Evolutionary conservation across 768 basidiomycete genomes (phyloP).

Genomic region (Daedaleopsis sinensis): DNA sequence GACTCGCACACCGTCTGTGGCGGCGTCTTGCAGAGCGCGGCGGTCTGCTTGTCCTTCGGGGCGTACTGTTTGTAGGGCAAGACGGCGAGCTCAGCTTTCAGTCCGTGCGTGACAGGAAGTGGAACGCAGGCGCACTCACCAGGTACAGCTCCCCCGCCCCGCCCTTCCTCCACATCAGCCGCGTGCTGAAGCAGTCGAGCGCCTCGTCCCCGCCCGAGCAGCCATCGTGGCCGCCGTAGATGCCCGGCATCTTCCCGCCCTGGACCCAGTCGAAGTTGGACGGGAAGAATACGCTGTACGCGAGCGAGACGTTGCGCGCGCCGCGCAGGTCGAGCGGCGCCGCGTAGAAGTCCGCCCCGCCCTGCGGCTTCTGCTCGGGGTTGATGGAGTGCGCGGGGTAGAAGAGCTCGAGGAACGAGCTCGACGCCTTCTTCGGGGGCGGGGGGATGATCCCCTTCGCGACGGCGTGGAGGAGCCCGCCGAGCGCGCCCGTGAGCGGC

Average conservation of each 20-base stretch:
- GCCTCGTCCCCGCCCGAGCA: constrained; percentile 82
- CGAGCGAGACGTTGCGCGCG: constrained; percentile 58
- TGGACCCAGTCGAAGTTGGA: constrained; percentile 73
- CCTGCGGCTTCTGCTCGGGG: constrained; percentile 61
- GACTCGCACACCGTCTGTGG: constrained; percentile 64
- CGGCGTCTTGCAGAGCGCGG: constrained; percentile 56
- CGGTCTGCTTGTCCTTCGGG: constrained; percentile 69
- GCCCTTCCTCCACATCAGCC: constrained; percentile 77
- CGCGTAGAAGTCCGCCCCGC: constrained; percentile 75
- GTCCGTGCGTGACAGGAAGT: neutral
- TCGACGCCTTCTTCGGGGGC: constrained; percentile 28
- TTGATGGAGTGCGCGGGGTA: constrained; percentile 75
- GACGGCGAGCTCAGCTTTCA: neutral
- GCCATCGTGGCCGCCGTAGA: constrained; percentile 67
- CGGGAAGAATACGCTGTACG: constrained; percentile 81
- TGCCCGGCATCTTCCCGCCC: constrained; percentile 84
- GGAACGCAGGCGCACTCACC: constrained; percentile 40
- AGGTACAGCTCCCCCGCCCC: constrained; percentile 80
- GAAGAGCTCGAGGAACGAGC: constrained; percentile 58
- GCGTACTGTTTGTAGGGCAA: too few relatives aligned
- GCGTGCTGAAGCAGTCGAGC: constrained; percentile 75
- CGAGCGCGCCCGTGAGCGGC: constrained; percentile 7
- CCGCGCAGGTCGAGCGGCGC: constrained; percentile 45
- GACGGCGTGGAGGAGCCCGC: constrained; percentile 17
- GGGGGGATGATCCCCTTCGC: constrained; percentile 12